Base-by-base conservation (phyloP, 805 yeast species). In the Hanseniaspora meyeri region DNA sequence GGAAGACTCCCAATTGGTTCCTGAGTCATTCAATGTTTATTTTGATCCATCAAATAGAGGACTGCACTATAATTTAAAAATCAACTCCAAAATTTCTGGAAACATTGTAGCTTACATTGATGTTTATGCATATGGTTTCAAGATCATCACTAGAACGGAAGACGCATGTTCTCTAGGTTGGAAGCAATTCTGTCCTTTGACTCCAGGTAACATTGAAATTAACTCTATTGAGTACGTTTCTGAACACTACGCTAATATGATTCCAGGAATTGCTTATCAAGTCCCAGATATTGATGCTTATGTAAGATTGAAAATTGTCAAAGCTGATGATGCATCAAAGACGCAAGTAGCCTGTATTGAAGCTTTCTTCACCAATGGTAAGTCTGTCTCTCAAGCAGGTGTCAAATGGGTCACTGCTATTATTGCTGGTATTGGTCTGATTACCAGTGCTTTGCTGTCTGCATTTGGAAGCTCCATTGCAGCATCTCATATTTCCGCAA, bases 381-480 rank as follows among this genome's bases (percentile, higher is more conserved):
- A 82, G 63, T 82, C 95, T 2, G 91, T 88, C 20, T 72, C 85
- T 46, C 95, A 87, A 65, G 74, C 78, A 1, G 86, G 86, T 61
- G 89, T 84, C 58, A 85, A 86, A 70, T 90, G 97, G 97, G 95
- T 87, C 43, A 87, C 96, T 19, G 97, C 97, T 1, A 83, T 84
- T 20, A 74, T 89, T 63, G 88, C 95, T 1, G 96, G 96, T 60
- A 68, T 87, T 34, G 96, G 96, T n/a, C 70, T 90, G 58, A 70
- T 89, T 47, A 76, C 83, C 17, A 86, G 95, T n/a, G 90, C 95
- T 5, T 60, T 85, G n/a, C 74, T 88, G 59, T 82, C 95, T 4
- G 78, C 90, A 4, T 83, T 85, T 67, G 96, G 96, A 57, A 86
- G 85, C 68, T 85, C 95, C 9, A 82, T 83, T 57, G 88, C 96